Conservation (phyloP, 768 basidiomycete species). For the Amanita thiersii region DNA sequence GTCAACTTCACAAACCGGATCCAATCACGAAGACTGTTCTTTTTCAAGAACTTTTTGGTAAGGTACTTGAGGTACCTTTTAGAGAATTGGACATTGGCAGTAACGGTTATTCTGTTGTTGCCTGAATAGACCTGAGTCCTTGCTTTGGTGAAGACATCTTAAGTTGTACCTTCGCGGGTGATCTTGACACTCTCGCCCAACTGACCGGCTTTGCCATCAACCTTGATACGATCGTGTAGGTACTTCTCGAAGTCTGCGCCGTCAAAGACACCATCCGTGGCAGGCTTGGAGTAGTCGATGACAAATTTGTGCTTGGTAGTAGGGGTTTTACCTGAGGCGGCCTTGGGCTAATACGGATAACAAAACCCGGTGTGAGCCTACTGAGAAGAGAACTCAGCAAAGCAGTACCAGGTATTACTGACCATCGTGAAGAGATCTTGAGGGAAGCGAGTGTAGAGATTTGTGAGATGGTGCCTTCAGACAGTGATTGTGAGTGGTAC, state of each 20-base stretch:
- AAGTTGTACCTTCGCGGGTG: slow-evolving; percentile 65
- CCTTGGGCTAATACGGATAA: slow-evolving; percentile 45
- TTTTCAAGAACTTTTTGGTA: slow-evolving; percentile 99
- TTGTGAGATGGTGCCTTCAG: slow-evolving; percentile 18
- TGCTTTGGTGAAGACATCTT: not conserved
- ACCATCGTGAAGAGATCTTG: slow-evolving; percentile 54
- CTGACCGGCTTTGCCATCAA: slow-evolving; percentile 87
- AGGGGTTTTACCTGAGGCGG: slow-evolving; percentile 43
- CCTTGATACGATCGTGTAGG: slow-evolving; percentile 90
- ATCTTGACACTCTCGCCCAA: slow-evolving; percentile 88
- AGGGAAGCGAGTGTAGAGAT: slow-evolving; percentile 6
- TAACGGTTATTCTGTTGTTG: slow-evolving; percentile 77
- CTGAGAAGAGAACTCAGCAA: slow-evolving; percentile 91
- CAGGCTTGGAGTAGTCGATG: slow-evolving; percentile 83
- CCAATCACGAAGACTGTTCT: slow-evolving; percentile 93
- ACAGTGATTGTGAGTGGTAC: slow-evolving; percentile 21
- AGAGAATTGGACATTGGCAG: slow-evolving; percentile 84
- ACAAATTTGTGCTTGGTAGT: slow-evolving; percentile 65
- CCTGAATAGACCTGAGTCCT: slow-evolving; percentile 30
- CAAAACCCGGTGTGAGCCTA: slow-evolving; percentile 60
- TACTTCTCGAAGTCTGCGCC: slow-evolving; percentile 72
- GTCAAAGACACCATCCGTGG: slow-evolving; percentile 50
- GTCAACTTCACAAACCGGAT: slow-evolving; percentile 55
- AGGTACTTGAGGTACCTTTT: slow-evolving; percentile 98
- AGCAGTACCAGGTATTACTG: slow-evolving; percentile 58